These are phyloP conservation scores for Exophiala sp. DNA, from an alignment of 2,329 filamentous ascomycete genomes.

Conservation along the genomic window DNA sequence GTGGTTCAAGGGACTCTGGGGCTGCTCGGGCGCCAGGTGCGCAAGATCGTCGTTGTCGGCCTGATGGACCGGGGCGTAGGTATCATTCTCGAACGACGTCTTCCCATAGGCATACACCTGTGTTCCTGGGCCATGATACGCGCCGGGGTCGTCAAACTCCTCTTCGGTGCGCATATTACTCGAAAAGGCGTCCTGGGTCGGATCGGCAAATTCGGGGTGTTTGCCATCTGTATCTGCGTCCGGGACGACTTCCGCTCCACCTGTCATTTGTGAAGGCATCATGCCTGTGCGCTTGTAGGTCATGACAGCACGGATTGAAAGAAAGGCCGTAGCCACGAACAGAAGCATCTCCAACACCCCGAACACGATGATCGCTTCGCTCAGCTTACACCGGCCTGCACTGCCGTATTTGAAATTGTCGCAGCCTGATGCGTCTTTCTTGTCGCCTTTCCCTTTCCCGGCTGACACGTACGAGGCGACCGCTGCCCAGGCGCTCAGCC, in stretches of 20 bases:
- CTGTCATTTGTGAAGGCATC: conserved; percentile 42
- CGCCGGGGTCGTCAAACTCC: conserved; percentile 39
- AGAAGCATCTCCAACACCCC: conserved; percentile 55
- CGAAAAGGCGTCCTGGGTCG: conserved; percentile 45
- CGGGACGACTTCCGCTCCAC: conserved; percentile 27
- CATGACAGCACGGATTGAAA: conserved; percentile 51
- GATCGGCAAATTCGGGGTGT: conserved; percentile 43
- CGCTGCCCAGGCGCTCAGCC: conserved; percentile 54
- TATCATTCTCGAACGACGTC: conserved; percentile 44
- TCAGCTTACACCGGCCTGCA: conserved; percentile 51
- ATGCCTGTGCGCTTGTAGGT: conserved; percentile 54
- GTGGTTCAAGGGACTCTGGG: conserved; percentile 35
- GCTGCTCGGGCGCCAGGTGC: conserved; percentile 25
- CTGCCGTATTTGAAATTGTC: conserved; percentile 52
- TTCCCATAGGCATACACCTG: conserved; percentile 42
- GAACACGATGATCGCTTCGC: conserved; percentile 51
- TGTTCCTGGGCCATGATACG: conserved; percentile 30
- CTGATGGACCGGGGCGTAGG: conserved; percentile 48
- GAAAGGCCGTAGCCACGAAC: conserved; percentile 48
- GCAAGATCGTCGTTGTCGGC: conserved; percentile 41
- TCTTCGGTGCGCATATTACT: conserved; percentile 42
- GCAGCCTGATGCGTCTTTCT: conserved; percentile 45
- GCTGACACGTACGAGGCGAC: conserved; percentile 52
- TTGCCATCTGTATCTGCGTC: not conserved
- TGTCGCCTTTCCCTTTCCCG: conserved; percentile 48